These are phyloP conservation scores for Yamadazyma taylorii DNA, from an alignment of 1,139 yeast species.

Conservation along the genomic window DNA sequence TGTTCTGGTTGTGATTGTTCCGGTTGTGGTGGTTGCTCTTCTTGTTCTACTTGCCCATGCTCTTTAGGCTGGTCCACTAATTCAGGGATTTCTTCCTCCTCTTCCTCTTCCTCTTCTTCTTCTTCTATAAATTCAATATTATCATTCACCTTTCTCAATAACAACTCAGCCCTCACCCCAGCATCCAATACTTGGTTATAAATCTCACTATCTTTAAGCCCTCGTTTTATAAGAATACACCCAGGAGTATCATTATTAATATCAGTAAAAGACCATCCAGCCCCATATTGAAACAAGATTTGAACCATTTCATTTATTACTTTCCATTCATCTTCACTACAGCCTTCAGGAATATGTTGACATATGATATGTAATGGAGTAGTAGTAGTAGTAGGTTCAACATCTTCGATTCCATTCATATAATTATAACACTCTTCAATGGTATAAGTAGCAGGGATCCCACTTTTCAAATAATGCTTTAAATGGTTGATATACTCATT, in stretches of 20 bases:
- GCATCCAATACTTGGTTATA: slow-evolving; percentile 68
- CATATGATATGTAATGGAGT: slow-evolving; percentile 78
- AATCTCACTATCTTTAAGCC: slow-evolving; percentile 45
- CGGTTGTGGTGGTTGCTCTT: slow-evolving; percentile 17
- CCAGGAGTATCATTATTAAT: slow-evolving; percentile 73
- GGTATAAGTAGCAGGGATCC: slow-evolving; percentile 82
- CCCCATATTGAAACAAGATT: slow-evolving; percentile 76
- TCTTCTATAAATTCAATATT: slow-evolving; percentile 41
- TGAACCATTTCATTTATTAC: slow-evolving; percentile 59
- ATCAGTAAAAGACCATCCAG: slow-evolving; percentile 83
- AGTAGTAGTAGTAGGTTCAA: slow-evolving; percentile 51
- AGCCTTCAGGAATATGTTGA: slow-evolving; percentile 49
- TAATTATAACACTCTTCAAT: slow-evolving; percentile 70
- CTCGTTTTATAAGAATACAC: slow-evolving; percentile 58
- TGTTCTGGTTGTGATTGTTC: slow-evolving; percentile 17
- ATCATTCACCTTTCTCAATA: slow-evolving; percentile 71
- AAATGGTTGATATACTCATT: slow-evolving; percentile 45
- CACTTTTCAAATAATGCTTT: slow-evolving; percentile 49
- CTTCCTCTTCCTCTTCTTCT: slow-evolving; percentile 25
- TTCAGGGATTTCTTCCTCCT: slow-evolving; percentile 17
- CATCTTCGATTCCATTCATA: slow-evolving; percentile 42
- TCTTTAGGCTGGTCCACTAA: too few species aligned
- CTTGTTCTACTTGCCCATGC: slow-evolving; percentile 18
- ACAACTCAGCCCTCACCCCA: slow-evolving; percentile 86
- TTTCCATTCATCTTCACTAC: slow-evolving; percentile 40